These are phyloP conservation scores for Gynochthodes officinalis DNA, from an alignment of 257 asterid genomes.

Conservation along the genomic window DNA sequence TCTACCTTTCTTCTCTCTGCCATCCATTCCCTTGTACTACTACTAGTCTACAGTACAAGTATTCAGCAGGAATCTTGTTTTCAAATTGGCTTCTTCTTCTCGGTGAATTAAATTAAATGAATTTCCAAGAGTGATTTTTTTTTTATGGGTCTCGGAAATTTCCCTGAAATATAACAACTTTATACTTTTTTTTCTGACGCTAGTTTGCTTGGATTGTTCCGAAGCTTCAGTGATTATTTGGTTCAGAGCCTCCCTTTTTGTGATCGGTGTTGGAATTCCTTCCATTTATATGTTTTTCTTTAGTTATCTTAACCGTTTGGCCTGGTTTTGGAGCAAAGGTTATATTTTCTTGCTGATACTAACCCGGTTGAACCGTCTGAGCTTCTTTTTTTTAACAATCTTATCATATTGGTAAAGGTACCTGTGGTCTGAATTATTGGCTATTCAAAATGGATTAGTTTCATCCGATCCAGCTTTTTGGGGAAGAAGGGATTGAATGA, in stretches of 20 bases:
- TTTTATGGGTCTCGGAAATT: not conserved
- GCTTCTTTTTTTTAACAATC: not conserved
- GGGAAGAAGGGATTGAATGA: not conserved
- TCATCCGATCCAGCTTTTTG: not conserved
- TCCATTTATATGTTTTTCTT: not conserved
- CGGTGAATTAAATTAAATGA: not conserved
- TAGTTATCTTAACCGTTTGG: not conserved
- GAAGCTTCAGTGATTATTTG: not conserved
- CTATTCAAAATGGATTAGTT: not conserved
- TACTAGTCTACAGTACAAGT: too few relatives aligned
- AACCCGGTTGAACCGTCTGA: too few relatives aligned
- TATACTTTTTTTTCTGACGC: not conserved
- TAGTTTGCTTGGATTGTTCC: not conserved
- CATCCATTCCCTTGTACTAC: not conserved
- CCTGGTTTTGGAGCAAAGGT: not conserved
- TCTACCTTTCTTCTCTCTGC: not conserved
- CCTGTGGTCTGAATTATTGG: not conserved
- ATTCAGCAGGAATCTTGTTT: too few relatives aligned
- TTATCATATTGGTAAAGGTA: not conserved
- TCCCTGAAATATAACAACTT: not conserved
- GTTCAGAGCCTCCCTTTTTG: not conserved
- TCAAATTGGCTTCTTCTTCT: not conserved
- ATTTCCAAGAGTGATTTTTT: not conserved
- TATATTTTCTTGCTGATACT: not conserved
- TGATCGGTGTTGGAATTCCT: not conserved